A percentile compares a stretch with the other conserved stretches of the same genome.
Conservation (phyloP, 345 rosid species). For the Arabidopsis arenosa region DNA sequence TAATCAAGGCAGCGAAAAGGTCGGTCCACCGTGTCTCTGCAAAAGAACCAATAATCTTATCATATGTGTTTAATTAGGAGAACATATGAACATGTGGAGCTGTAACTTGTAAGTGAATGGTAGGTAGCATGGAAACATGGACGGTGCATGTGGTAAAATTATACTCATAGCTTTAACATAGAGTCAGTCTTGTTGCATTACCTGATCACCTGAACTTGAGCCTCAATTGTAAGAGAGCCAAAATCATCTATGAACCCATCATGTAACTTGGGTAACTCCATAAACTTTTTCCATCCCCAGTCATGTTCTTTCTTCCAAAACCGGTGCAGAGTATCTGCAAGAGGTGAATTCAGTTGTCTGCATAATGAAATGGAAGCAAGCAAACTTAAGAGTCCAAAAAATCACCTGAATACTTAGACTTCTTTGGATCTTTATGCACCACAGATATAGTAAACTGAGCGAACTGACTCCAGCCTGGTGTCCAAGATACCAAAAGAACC, state of each 20-base stretch:
- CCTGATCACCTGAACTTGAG: conserved; percentile 92
- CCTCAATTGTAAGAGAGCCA: conserved; percentile 76
- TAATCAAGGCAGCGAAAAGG: background rate
- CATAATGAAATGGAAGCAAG: conserved; percentile 20
- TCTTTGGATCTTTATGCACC: conserved; percentile 79
- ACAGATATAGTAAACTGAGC: conserved; percentile 94
- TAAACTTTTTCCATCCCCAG: conserved; percentile 6
- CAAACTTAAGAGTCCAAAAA: background rate
- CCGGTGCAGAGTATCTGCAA: conserved; percentile 64
- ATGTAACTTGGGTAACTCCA: background rate
- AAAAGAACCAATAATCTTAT: background rate
- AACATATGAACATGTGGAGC: background rate
- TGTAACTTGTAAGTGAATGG: background rate
- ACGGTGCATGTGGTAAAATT: too few relatives aligned
- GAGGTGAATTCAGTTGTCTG: conserved; percentile 33
- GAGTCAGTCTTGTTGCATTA: background rate
- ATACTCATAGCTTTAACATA: background rate
- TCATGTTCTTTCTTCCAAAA: conserved; percentile 5
- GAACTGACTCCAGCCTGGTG: conserved; percentile 39
- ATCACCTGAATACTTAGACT: conserved; percentile 79
- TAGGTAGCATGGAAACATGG: background rate
- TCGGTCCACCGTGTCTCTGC: conserved; percentile 5
- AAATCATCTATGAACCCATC: background rate
- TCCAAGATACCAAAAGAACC: conserved; percentile 19
- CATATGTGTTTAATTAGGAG: background rate